Conservation (phyloP, 169 alveolate genomes). For the Plasmodium gonderi region DNA sequence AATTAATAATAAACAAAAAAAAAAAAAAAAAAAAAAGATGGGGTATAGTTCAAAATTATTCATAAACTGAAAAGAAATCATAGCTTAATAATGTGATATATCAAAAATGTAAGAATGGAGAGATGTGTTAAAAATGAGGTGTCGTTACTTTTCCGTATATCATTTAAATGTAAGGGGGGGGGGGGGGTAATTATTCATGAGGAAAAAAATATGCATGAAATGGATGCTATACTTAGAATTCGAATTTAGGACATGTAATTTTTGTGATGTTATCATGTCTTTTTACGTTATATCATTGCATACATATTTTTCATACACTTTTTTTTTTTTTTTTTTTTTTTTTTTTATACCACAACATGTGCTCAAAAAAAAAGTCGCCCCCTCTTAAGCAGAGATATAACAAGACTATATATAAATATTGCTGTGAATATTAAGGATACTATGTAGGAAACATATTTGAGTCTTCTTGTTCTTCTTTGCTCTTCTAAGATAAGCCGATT, state of each 20-base stretch:
- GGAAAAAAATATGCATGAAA: neutral
- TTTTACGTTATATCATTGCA: neutral
- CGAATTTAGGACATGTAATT: neutral
- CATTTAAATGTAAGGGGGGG: neutral
- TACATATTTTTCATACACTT: too few relatives aligned
- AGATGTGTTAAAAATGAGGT: too few relatives aligned
- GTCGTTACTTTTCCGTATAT: neutral
- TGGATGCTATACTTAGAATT: neutral
- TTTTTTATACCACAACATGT: neutral
- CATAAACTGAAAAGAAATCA: neutral
- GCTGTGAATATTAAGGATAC: conserved; percentile 51
- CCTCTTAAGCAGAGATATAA: conserved; percentile 23
- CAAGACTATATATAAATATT: conserved; percentile 59
- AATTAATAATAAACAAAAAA: too few relatives aligned
- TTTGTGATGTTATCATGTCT: neutral
- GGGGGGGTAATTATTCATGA: neutral
- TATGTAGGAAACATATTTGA: conserved; percentile 47
- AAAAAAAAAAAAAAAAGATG: neutral
- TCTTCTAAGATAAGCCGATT: conserved; percentile 42
- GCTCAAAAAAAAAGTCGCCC: conserved; percentile 34
- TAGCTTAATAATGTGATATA: neutral
- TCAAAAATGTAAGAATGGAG: too few relatives aligned
- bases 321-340: neutral
- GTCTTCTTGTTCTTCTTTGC: conserved; percentile 35
- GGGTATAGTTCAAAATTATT: neutral